These are phyloP conservation scores for Scenedesmus sp. DNA, from an alignment of 163 green algal genomes.

Conservation along the genomic window DNA sequence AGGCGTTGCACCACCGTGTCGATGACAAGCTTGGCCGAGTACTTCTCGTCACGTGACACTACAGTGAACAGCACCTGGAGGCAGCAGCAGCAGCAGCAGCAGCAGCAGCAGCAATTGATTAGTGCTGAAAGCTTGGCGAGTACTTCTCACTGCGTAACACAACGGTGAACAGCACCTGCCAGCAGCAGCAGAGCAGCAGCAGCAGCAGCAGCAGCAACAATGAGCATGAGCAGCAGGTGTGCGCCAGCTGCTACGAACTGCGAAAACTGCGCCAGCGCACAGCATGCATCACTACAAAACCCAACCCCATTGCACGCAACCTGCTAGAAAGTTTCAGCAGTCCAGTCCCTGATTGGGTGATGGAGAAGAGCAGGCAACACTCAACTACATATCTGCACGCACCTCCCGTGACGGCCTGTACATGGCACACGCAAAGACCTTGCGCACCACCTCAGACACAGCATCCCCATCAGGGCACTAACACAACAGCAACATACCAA, in stretches of 20 bases:
- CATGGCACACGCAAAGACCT: slow-evolving; percentile 77
- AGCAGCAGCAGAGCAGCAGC: not conserved
- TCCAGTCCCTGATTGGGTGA: too few species aligned
- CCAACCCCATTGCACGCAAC: too few species aligned
- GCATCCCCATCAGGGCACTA: slow-evolving; percentile 55
- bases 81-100: not conserved
- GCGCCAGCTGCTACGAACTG: too few species aligned
- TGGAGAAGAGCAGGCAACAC: too few species aligned
- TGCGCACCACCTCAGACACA: slow-evolving; percentile 69
- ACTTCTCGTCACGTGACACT: slow-evolving; percentile 82
- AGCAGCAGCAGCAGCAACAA: not conserved
- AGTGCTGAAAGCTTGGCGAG: not conserved
- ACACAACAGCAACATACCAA: too few species aligned
- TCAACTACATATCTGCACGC: not conserved
- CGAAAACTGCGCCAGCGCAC: too few species aligned
- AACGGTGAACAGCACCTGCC: too few species aligned
- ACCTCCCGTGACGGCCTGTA: slow-evolving; percentile 77
- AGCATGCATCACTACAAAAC: too few species aligned
- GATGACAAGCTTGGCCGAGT: slow-evolving; percentile 79
- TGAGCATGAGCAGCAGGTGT: not conserved
- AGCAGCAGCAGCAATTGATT: not conserved
- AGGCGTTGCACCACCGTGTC: slow-evolving; percentile 75
- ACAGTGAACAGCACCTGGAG: slow-evolving; percentile 84
- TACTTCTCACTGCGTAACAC: not conserved
- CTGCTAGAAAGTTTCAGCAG: too few species aligned